A percentile compares a stretch with the other conserved stretches of the same genome.
Evolutionary conservation across 106 monocot species (phyloP).

Genomic region (Dendrobium catenatum): DNA sequence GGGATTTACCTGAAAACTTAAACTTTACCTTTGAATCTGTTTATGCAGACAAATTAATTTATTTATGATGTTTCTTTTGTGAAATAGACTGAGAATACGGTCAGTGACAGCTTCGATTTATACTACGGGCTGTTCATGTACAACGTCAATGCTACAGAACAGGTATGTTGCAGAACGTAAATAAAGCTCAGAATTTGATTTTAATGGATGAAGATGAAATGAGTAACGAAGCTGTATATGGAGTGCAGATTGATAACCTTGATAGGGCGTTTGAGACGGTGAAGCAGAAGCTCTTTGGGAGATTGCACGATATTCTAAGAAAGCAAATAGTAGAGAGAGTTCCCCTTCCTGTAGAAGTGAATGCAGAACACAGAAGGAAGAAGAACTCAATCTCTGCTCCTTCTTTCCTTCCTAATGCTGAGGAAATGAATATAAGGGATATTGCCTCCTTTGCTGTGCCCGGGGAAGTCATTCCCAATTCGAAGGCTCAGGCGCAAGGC

Average conservation of each 20-base stretch:
- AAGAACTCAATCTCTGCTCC: not conserved
- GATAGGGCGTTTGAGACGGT: slow-evolving; percentile 61
- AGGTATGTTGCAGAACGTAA: slow-evolving; percentile 18
- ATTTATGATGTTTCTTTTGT: not conserved
- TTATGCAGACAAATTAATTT: not conserved
- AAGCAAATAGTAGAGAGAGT: slow-evolving; percentile 62
- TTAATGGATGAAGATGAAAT: not conserved
- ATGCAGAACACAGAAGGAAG: not conserved
- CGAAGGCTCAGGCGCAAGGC: not conserved
- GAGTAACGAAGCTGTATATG: not conserved
- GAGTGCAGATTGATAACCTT: slow-evolving; percentile 48
- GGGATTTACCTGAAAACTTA: not conserved
- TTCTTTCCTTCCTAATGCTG: not conserved
- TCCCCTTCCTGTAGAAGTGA: slow-evolving; percentile 3
- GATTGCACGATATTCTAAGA: slow-evolving; percentile 50
- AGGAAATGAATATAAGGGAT: not conserved
- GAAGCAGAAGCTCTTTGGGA: slow-evolving; percentile 59
- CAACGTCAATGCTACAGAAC: slow-evolving; percentile 58
- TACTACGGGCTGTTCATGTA: slow-evolving; percentile 73
- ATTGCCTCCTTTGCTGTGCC: not conserved
- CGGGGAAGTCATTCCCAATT: not conserved
- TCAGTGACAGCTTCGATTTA: slow-evolving; percentile 64
- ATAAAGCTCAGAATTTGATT: no score
- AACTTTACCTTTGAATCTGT: not conserved
- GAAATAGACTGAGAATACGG: slow-evolving; percentile 14